These are phyloP conservation scores for Opeltia flavorubescens DNA, from an alignment of 495 filamentous ascomycete species.

Conservation along the genomic window DNA sequence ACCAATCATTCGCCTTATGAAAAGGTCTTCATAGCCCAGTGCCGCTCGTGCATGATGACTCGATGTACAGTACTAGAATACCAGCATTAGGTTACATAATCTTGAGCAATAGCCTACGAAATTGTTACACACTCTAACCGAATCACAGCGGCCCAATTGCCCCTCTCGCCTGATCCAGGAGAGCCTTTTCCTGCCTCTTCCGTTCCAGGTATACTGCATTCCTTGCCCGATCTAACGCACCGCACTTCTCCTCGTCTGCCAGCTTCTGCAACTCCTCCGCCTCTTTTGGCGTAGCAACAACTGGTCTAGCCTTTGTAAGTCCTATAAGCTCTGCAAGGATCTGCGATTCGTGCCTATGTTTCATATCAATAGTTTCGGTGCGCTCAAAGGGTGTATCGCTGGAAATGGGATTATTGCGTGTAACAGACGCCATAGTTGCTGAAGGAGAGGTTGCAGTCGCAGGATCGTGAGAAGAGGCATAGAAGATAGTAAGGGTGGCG, in stretches of 20 bases:
- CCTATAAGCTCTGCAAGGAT: slow-evolving; percentile 58
- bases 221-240: slow-evolving; percentile 41
- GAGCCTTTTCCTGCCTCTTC: slow-evolving; percentile 46
- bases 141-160: slow-evolving; percentile 3
- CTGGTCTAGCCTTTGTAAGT: slow-evolving; percentile 49
- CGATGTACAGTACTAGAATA: too few species aligned
- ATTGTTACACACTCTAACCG: background rate
- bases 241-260: slow-evolving; percentile 37
- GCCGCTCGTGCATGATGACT: too few species aligned
- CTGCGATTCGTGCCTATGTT: slow-evolving; percentile 38
- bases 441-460: slow-evolving; percentile 19
- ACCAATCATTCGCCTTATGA: too few species aligned
- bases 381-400: slow-evolving; percentile 20
- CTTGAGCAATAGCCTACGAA: too few species aligned
- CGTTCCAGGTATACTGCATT: slow-evolving; percentile 47
- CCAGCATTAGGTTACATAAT: too few species aligned
- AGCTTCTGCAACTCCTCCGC: slow-evolving; percentile 41
- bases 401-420: slow-evolving; percentile 12
- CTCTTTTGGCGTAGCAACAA: slow-evolving; percentile 49
- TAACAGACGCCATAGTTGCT: slow-evolving; percentile 14
- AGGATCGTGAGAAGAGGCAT: slow-evolving; percentile 22
- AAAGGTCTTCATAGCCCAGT: too few species aligned
- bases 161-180: slow-evolving; percentile 43
- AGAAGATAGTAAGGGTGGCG: slow-evolving; percentile 65
- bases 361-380: slow-evolving; percentile 46